Evolutionary conservation across 2,329 filamentous ascomycete species (phyloP).

Genomic region (Chaetothyriales sp.): DNA sequence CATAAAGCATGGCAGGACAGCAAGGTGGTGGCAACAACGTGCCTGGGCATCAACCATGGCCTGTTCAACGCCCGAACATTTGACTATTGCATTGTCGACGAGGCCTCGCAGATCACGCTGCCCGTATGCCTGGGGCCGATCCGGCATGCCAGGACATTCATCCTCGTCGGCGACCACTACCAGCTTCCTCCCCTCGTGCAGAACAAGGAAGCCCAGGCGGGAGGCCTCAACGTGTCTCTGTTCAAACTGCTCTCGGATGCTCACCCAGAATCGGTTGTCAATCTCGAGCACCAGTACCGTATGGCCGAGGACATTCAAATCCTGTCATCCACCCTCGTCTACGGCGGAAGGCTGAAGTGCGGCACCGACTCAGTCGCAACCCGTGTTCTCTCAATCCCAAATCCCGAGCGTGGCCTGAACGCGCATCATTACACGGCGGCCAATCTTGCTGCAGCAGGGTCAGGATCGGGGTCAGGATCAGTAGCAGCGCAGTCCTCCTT

Average conservation of each 20-base stretch:
- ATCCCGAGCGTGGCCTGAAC: slow-evolving; percentile 42
- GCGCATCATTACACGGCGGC: slow-evolving; percentile 38
- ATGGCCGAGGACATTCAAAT: slow-evolving; percentile 98
- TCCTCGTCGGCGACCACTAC: slow-evolving; percentile 91
- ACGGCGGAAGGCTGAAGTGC: slow-evolving; percentile 77
- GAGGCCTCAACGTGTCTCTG: slow-evolving; percentile 78
- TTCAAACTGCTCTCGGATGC: slow-evolving; percentile 87
- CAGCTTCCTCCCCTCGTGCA: slow-evolving; percentile 88
- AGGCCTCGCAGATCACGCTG: slow-evolving; percentile 92
- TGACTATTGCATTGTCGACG: slow-evolving; percentile 96
- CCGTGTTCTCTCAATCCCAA: slow-evolving; percentile 52
- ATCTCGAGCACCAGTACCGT: slow-evolving; percentile 87
- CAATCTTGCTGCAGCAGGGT: background rate
- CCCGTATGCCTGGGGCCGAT: slow-evolving; percentile 91
- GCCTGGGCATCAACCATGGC: slow-evolving; percentile 75
- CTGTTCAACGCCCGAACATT: slow-evolving; percentile 81
- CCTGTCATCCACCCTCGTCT: slow-evolving; percentile 83
- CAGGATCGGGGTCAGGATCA: background rate
- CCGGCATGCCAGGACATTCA: slow-evolving; percentile 79
- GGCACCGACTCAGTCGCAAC: slow-evolving; percentile 62
- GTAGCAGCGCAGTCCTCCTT: slow-evolving; percentile 16
- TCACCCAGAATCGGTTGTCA: slow-evolving; percentile 76
- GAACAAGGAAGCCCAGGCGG: slow-evolving; percentile 71
- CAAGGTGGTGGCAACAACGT: slow-evolving; percentile 86
- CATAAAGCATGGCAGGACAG: slow-evolving; percentile 69